Percentiles rank a stretch among this genome's conserved stretches.
phyloP scores from a whole-genome alignment of 2,329 filamentous ascomycete species.

The Fusarium buharicum region DNA sequence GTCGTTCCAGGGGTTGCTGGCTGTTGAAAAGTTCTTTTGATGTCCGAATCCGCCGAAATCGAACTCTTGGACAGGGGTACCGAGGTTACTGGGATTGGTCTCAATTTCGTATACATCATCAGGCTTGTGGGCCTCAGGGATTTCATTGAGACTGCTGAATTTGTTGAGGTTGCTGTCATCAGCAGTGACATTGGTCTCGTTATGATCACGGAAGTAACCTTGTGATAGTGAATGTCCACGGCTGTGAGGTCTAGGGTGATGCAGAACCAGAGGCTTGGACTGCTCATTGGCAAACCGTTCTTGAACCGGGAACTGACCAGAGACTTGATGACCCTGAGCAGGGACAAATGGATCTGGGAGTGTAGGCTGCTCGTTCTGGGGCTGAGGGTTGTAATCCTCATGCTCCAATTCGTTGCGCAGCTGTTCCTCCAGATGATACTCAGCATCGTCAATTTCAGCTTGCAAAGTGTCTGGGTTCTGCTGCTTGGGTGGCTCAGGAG shows the following conservation, averaged over 20 bases:
- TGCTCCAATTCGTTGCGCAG: conserved; percentile 82
- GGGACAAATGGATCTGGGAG: conserved; percentile 42
- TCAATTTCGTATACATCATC: conserved; percentile 73
- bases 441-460: conserved; percentile 84
- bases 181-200: conserved; percentile 52
- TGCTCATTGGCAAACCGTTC: conserved; percentile 65
- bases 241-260: conserved; percentile 79
- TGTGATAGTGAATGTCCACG: conserved; percentile 77
- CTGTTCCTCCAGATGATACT: conserved; percentile 85
- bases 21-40: conserved; percentile 64
- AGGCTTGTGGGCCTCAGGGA: conserved; percentile 54
- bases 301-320: conserved; percentile 60
- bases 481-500: conserved; percentile 60
- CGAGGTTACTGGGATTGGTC: conserved; percentile 78
- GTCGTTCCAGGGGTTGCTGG: conserved; percentile 73
- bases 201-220: conserved; percentile 68
- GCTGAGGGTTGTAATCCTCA: conserved; percentile 77
- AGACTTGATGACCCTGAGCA: conserved; percentile 56
- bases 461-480: conserved; percentile 77
- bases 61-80: conserved; percentile 67
- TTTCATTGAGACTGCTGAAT: conserved; percentile 55
- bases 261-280: conserved; percentile 67
- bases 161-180: conserved; percentile 36
- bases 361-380: conserved; percentile 48
- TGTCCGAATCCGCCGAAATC: conserved; percentile 62